Conservation (phyloP, 805 yeast genomes). For the Ogataea ganodermae region DNA sequence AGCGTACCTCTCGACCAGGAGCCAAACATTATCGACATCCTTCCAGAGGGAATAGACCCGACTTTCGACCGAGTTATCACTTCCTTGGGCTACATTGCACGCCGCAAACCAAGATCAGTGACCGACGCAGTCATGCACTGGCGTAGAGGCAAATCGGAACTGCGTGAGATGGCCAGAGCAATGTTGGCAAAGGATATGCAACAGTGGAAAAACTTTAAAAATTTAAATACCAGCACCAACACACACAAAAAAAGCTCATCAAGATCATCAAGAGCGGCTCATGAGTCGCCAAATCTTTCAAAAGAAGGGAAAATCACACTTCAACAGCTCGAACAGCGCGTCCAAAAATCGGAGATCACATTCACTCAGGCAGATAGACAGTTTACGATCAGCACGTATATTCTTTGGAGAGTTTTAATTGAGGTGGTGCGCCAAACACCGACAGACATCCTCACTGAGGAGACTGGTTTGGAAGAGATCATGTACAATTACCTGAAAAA, state of each 20-base stretch:
- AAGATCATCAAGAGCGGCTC: constrained; percentile 18
- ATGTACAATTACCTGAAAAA: constrained; percentile 86
- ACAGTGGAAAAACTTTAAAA: constrained; percentile 26
- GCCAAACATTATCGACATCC: constrained; percentile 73
- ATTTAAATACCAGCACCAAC: constrained; percentile 1
- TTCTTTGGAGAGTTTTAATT: constrained; percentile 85
- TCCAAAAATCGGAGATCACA: constrained; percentile 53
- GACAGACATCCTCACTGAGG: constrained; percentile 70
- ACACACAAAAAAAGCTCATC: constrained; percentile 30
- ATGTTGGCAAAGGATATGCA: constrained; percentile 45
- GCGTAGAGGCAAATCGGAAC: constrained; percentile 92
- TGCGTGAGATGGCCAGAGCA: constrained; percentile 64
- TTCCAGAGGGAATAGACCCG: constrained; percentile 85
- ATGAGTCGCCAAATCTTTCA: constrained; percentile 12
- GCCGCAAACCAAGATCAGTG: constrained; percentile 89
- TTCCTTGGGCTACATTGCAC: constrained; percentile 87
- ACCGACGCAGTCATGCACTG: constrained; percentile 98
- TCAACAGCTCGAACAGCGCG: constrained; percentile 28
- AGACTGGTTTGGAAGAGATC: constrained; percentile 84
- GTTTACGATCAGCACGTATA: constrained; percentile 82
- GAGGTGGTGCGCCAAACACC: constrained; percentile 91
- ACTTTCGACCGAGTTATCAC: constrained; percentile 83
- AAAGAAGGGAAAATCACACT: constrained; percentile 15
- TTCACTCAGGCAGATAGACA: constrained; percentile 86
- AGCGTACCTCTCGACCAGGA: constrained; percentile 66